Percentiles rank a stretch among this genome's conserved stretches.
These are phyloP conservation scores for Ophiostoma sp. DNA, from an alignment of 2,329 filamentous ascomycete species.

Conservation along the genomic window DNA sequence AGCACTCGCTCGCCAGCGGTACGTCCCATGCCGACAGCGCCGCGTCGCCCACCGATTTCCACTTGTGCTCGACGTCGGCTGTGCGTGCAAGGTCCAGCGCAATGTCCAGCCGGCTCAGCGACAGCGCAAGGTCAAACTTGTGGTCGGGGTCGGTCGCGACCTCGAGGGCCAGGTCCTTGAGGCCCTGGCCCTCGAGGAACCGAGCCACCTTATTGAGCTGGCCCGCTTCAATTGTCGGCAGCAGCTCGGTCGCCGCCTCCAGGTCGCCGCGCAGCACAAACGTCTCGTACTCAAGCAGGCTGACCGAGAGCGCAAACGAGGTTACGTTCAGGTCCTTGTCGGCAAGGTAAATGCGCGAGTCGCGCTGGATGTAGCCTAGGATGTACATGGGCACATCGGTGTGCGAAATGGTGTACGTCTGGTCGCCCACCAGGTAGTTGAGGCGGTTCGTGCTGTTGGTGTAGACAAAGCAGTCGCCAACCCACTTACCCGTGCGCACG, in stretches of 20 bases:
- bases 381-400: constrained; percentile 95
- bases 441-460: constrained; percentile 94
- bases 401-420: constrained; percentile 95
- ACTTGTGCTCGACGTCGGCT: constrained; percentile 90
- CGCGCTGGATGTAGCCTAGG: constrained; percentile 88
- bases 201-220: constrained; percentile 98
- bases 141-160: constrained; percentile 94
- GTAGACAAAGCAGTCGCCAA: constrained; percentile 98
- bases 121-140: constrained; percentile 87
- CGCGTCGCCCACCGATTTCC: constrained; percentile 94
- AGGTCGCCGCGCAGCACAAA: constrained; percentile 89
- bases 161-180: constrained; percentile 86
- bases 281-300: constrained; percentile 95
- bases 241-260: constrained; percentile 80
- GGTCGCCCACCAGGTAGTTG: constrained; percentile 96
- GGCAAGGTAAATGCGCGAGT: constrained; percentile 89
- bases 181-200: constrained; percentile 82
- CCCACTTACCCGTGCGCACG: constrained; percentile 93
- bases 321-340: constrained; percentile 94
- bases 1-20: constrained; percentile 83
- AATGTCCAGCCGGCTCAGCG: constrained; percentile 75
- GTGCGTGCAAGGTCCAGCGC: constrained; percentile 77
- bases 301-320: constrained; percentile 83
- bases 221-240: constrained; percentile 77
- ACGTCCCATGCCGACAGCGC: constrained; percentile 85